Evolutionary conservation across 768 basidiomycete species (phyloP).

Genomic region (Lactarius sp.): DNA sequence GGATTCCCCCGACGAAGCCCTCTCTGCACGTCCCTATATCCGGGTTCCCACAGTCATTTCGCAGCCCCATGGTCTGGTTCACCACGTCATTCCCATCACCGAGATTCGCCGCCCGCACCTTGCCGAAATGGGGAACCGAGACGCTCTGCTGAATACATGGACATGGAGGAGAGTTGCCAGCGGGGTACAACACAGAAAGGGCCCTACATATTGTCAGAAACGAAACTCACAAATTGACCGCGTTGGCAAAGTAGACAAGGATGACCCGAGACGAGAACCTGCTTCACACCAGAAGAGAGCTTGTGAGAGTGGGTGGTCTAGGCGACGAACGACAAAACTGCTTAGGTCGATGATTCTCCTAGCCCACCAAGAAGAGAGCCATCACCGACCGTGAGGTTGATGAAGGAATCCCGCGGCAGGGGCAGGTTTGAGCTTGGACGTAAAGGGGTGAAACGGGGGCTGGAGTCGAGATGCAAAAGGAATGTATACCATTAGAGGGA

Average conservation of each 20-base stretch:
- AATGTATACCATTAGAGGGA: too few relatives aligned
- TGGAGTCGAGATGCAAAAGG: not conserved
- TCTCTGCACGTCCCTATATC: slow-evolving; percentile 37
- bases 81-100: slow-evolving; percentile 45
- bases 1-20: slow-evolving; percentile 26
- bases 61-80: slow-evolving; percentile 40
- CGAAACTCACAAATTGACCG: slow-evolving; percentile 23
- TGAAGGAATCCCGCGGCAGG: not conserved
- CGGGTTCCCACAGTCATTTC: slow-evolving; percentile 39
- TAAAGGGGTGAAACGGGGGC: not conserved
- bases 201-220: not conserved
- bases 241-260: slow-evolving; percentile 15
- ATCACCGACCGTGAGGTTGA: not conserved
- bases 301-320: not conserved
- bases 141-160: slow-evolving; percentile 29
- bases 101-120: slow-evolving; percentile 39
- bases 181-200: not conserved
- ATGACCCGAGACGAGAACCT: slow-evolving; percentile 24
- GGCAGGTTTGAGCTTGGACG: not conserved
- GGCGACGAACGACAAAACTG: not conserved
- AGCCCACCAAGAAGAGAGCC: slow-evolving; percentile 6
- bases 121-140: slow-evolving; percentile 34
- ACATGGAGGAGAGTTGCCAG: not conserved
- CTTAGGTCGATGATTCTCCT: slow-evolving; percentile 25
- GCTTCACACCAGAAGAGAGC: not conserved